phyloP scores from a whole-genome alignment of 345 rosid genomes.

The Eucalyptus coolabah region DNA sequence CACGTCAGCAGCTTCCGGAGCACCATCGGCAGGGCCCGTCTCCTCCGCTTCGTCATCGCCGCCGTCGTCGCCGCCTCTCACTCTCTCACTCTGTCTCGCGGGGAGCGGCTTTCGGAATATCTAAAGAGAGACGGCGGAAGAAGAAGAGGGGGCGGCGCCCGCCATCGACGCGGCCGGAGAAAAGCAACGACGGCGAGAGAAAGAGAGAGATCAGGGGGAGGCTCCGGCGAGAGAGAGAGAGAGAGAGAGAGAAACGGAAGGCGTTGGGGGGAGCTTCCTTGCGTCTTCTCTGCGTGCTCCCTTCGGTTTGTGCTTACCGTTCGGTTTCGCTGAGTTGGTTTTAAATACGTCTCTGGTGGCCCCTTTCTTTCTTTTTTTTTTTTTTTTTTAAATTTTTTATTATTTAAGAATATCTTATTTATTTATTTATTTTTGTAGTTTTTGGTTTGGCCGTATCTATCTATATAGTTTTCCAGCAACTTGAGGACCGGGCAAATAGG shows the following conservation, averaged over 20 bases:
- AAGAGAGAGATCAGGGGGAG: background rate
- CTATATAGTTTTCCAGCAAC: background rate
- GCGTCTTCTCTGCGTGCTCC: background rate
- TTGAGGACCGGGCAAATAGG: background rate
- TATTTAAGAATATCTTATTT: background rate
- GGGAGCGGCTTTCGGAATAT: background rate
- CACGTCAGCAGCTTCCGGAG: conserved; percentile 44
- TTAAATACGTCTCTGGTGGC: background rate
- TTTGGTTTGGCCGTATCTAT: background rate
- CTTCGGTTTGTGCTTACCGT: background rate
- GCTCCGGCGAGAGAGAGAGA: background rate
- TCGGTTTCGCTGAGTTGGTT: background rate
- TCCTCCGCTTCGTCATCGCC: conserved; percentile 28
- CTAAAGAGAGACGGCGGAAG: background rate
- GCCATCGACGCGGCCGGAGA: background rate
- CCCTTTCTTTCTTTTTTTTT: background rate
- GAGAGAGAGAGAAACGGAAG: background rate
- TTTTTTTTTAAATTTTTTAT: background rate
- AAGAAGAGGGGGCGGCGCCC: background rate
- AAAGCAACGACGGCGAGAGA: background rate
- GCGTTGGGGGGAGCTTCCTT: background rate
- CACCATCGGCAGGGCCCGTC: conserved; percentile 18
- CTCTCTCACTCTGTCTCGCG: background rate
- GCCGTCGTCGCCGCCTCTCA: background rate
- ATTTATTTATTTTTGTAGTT: background rate